phyloP scores from a whole-genome alignment of 2,329 filamentous ascomycete genomes.

The Fusarium redolens region DNA sequence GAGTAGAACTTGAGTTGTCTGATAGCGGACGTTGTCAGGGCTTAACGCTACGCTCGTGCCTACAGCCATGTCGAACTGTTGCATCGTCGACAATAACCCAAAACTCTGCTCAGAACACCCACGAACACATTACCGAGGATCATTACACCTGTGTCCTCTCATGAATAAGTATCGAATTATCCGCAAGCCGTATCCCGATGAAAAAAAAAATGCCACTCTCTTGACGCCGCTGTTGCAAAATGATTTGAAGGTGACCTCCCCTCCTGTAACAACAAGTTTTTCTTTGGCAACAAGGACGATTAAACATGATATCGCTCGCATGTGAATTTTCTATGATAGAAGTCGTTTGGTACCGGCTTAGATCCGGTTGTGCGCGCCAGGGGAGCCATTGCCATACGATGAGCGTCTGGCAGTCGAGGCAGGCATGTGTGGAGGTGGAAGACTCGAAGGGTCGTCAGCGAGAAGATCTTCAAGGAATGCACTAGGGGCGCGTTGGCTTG shows the following conservation, averaged over 20 bases:
- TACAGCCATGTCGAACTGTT: constrained; percentile 15
- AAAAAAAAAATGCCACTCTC: constrained; percentile 39
- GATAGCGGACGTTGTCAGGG: constrained; percentile 6
- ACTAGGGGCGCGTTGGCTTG: constrained; percentile 81
- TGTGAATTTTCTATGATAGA: constrained; percentile 18
- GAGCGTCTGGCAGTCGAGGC: constrained; percentile 38
- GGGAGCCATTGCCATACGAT: constrained; percentile 38
- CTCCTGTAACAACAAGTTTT: constrained; percentile 24
- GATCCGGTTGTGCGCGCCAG: constrained; percentile 43
- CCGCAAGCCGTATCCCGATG: constrained; percentile 28
- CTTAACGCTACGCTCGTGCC: not conserved
- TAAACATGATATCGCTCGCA: constrained; percentile 20
- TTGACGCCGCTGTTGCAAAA: constrained; percentile 41
- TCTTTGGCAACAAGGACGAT: constrained; percentile 26
- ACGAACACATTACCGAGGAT: constrained; percentile 36
- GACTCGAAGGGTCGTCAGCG: constrained; percentile 73
- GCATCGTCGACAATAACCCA: constrained; percentile 5
- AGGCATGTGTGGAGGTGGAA: constrained; percentile 59
- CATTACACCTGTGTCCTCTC: constrained; percentile 22
- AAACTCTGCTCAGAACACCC: constrained; percentile 13
- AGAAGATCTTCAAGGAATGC: constrained; percentile 92
- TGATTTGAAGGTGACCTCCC: constrained; percentile 20
- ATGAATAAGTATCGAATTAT: constrained; percentile 30
- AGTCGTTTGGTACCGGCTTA: constrained; percentile 20
- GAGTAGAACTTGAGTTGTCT: constrained; percentile 4